Evolutionary conservation across 371 early-diverging fungal genomes (phyloP).

Genomic region (Zancudomyces culisetae): DNA sequence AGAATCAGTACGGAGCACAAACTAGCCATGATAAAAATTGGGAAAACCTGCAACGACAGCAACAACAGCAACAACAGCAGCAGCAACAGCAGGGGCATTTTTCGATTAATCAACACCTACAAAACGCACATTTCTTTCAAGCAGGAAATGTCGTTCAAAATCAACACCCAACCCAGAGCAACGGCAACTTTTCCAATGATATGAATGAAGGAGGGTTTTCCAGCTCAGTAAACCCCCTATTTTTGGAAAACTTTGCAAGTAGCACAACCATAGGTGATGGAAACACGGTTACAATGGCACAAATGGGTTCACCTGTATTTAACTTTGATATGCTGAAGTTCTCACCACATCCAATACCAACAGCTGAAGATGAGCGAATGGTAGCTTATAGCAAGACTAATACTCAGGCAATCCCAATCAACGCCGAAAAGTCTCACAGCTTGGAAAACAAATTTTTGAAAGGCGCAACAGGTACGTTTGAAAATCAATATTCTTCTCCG

Average conservation of each 20-base stretch:
- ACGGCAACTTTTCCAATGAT: slow-evolving; percentile 12
- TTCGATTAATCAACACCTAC: too few species aligned
- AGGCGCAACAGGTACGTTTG: neutral
- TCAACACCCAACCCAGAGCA: too few species aligned
- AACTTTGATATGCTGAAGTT: neutral
- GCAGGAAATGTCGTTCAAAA: too few species aligned
- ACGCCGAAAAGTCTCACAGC: neutral
- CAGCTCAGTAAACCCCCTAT: neutral
- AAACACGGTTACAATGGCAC: neutral
- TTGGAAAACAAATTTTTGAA: neutral
- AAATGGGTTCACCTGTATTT: neutral
- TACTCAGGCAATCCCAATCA: neutral
- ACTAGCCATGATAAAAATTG: too few species aligned
- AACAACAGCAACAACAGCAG: too few species aligned
- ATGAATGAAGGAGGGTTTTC: too few species aligned
- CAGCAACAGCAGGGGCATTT: too few species aligned
- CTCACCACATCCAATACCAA: neutral
- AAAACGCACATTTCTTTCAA: too few species aligned
- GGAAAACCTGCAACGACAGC: too few species aligned
- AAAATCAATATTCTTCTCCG: neutral
- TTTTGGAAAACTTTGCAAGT: neutral
- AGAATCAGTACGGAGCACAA: too few species aligned
- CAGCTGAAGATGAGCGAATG: neutral
- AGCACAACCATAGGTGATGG: neutral
- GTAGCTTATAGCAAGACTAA: neutral